These are phyloP conservation scores for Sophora flavescens DNA, from an alignment of 306 rosid genomes.

Conservation along the genomic window DNA sequence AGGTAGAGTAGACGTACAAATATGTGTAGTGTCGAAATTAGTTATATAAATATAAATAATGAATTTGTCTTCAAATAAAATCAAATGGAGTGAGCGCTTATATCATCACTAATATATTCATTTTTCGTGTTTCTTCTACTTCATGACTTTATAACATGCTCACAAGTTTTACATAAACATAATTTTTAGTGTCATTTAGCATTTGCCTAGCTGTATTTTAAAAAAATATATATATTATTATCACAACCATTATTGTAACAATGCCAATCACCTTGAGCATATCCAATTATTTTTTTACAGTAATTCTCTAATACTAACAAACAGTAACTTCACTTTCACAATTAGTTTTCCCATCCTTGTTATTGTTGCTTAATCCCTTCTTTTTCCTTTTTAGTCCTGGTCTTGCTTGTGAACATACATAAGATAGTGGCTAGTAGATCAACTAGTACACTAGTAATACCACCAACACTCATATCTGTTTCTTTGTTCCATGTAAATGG, in stretches of 20 bases:
- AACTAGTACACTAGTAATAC: background rate
- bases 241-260: background rate
- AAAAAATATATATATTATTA: background rate
- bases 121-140: too few species aligned
- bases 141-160: too few species aligned
- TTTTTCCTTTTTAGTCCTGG: conserved; percentile 5
- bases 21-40: too few species aligned
- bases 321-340: background rate
- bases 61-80: too few species aligned
- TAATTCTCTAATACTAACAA: background rate
- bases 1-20: too few species aligned
- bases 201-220: background rate
- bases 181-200: background rate
- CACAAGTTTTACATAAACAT: too few species aligned
- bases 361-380: too few species aligned
- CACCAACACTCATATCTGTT: conserved; percentile 52
- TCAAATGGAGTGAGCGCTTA: too few species aligned
- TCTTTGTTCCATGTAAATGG: conserved; percentile 68
- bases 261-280: background rate
- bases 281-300: too few species aligned
- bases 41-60: too few species aligned
- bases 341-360: background rate
- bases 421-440: background rate
- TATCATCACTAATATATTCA: too few species aligned
- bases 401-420: background rate